phyloP scores from a whole-genome alignment of 345 rosid genomes.

The Erysimum cheiranthoides region DNA sequence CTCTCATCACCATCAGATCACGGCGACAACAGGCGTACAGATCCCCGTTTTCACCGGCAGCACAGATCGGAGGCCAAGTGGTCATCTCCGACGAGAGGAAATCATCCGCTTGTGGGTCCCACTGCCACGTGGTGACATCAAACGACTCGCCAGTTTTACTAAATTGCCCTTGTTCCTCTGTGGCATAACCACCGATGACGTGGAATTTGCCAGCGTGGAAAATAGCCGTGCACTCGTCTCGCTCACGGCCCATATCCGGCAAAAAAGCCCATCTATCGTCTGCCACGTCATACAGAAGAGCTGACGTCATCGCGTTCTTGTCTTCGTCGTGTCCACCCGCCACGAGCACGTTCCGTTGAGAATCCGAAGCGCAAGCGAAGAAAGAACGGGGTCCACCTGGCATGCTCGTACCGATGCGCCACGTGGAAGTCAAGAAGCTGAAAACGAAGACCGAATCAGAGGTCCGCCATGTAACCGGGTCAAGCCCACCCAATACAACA shows the following conservation, averaged over 20 bases:
- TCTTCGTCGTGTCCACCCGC: conserved; percentile 82
- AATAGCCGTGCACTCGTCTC: conserved; percentile 80
- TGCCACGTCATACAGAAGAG: conserved; percentile 63
- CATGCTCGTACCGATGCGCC: conserved; percentile 74
- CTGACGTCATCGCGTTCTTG: conserved; percentile 74
- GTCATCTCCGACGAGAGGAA: conserved; percentile 42
- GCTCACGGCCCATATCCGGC: conserved; percentile 72
- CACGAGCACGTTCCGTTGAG: conserved; percentile 59
- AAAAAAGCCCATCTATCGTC: conserved; percentile 56
- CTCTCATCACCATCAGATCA: conserved; percentile 47
- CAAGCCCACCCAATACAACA: conserved; percentile 76
- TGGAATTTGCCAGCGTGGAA: conserved; percentile 66
- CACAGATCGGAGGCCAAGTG: conserved; percentile 58
- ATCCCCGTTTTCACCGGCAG: conserved; percentile 25
- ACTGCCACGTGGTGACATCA: conserved; percentile 50
- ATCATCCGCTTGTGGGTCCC: conserved; percentile 47
- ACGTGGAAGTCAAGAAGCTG: conserved; percentile 55
- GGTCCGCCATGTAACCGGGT: conserved; percentile 66
- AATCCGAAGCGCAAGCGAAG: conserved; percentile 75
- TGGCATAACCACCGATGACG: conserved; percentile 80
- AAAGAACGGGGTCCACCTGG: conserved; percentile 67
- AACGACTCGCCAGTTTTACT: conserved; percentile 57
- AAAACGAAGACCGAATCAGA: conserved; percentile 57
- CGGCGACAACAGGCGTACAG: conserved; percentile 56
- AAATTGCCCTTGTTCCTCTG: conserved; percentile 74